Conservation (phyloP, 495 filamentous ascomycete genomes). For the Daldinia vernicosa region DNA sequence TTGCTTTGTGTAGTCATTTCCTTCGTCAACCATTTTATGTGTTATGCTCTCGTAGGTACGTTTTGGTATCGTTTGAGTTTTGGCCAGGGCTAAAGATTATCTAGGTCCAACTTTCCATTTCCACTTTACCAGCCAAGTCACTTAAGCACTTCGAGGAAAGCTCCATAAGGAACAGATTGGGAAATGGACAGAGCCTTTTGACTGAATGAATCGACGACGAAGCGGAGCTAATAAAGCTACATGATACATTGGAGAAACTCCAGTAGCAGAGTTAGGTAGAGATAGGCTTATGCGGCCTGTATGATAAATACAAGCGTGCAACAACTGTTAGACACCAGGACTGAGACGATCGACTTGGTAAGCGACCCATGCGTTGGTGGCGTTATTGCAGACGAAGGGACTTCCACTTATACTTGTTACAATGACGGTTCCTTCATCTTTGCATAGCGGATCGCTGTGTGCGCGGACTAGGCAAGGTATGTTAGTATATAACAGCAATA, state of each 20-base stretch:
- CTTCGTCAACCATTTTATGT: not conserved
- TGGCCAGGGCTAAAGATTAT: not conserved
- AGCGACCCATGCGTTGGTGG: slow-evolving; percentile 25
- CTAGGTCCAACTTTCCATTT: not conserved
- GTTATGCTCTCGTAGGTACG: not conserved
- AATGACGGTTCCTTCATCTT: slow-evolving; percentile 25
- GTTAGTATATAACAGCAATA: slow-evolving; percentile 1
- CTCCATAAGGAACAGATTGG: too few relatives aligned
- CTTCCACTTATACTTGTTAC: not conserved
- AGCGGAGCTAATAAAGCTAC: not conserved
- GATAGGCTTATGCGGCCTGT: not conserved
- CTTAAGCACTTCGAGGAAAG: too few relatives aligned
- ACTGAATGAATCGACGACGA: not conserved
- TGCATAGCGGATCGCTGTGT: slow-evolving; percentile 8
- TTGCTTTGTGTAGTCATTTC: not conserved
- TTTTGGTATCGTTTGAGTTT: not conserved
- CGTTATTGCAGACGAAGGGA: slow-evolving; percentile 30
- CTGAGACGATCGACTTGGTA: slow-evolving; percentile 16
- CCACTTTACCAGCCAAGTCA: too few relatives aligned
- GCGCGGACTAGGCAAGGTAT: slow-evolving; percentile 26
- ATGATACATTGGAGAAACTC: not conserved
- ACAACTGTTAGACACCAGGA: not conserved
- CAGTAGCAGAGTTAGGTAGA: not conserved
- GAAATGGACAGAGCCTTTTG: not conserved
- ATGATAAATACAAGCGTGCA: not conserved